These are phyloP conservation scores for Trichoderma virens DNA, from an alignment of 495 filamentous ascomycete species.

Conservation along the genomic window DNA sequence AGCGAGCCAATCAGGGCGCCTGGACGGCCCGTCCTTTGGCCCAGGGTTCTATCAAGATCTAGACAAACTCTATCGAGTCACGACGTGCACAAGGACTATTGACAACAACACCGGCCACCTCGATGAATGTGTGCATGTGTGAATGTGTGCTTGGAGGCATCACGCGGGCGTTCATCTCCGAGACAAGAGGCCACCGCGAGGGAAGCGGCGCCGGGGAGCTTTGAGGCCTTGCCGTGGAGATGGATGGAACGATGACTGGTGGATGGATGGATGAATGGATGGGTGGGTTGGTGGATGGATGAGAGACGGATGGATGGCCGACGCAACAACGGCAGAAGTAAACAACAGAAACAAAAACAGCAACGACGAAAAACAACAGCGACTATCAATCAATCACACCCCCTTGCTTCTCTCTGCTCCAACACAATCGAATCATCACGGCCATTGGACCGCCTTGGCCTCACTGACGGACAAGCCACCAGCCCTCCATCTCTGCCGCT, in stretches of 20 bases:
- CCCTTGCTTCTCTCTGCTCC: background rate
- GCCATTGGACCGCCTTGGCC: background rate
- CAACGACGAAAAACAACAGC: too few relatives aligned
- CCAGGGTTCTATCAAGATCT: constrained; percentile 2
- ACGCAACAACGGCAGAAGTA: too few relatives aligned
- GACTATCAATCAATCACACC: too few relatives aligned
- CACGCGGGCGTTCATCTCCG: constrained; percentile 1
- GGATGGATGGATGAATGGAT: background rate
- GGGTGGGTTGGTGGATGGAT: background rate
- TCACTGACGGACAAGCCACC: background rate
- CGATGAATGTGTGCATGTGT: too few relatives aligned
- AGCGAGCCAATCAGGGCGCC: background rate
- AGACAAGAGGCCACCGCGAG: too few relatives aligned
- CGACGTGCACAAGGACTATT: background rate
- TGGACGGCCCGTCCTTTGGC: background rate
- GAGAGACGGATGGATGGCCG: too few relatives aligned
- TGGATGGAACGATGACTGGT: too few relatives aligned
- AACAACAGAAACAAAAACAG: too few relatives aligned
- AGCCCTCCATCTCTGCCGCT: background rate
- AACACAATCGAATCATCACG: too few relatives aligned
- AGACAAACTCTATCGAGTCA: constrained; percentile 9
- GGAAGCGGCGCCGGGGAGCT: too few relatives aligned
- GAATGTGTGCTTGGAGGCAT: background rate
- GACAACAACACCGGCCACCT: background rate
- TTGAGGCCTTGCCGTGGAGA: too few relatives aligned